Evolutionary conservation across 495 filamentous ascomycete genomes (phyloP), one percentile per base, ranked within the genome.

Genomic region (Xylaria acuta): DNA sequence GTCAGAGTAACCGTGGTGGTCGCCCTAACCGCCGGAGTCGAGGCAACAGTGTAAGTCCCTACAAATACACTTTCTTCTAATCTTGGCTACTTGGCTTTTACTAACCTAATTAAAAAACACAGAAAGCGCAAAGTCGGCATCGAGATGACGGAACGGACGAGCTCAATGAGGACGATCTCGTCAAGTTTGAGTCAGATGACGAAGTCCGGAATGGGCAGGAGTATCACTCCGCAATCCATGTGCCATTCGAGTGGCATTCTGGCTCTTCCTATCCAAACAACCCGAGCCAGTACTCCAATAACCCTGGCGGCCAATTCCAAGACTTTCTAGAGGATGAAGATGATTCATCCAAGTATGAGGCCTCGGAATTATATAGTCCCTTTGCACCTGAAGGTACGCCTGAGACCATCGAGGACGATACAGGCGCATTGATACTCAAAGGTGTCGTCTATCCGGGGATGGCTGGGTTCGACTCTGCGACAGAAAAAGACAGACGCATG

Each of bases 391-490:
- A 84, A 12, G 66, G 72, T 36, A 65, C 71, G 27, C 75, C 69
- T 0, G 80, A 82, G 34, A 70, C 73, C 1, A 54, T 58, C 5
- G 80, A 81, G 22, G 76, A 76, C 18, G 82, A 80, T 67, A 80
- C 77, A 45, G 81, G 83, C 34, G 64, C 73, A 67, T 80, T 79
- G 64, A 84, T 84, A 76, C 83, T 97, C 71, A 97, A 97, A 79
- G 94, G 94, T 0, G 80, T 92, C 9, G 78, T 88, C 59, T 97
- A 89, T 86, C 92, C 92, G 5, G 94, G 94, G 11, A 97, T 97
- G 94, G 89, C 91, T 66, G 81, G 95, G 25, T 97, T 97, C 75
- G 94, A 97, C 77, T 91, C 94, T 14, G 94, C 94, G 9, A 93
- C 89, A 1, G 85, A 89, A 66, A 88, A 92, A 60, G 92, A 92